phyloP scores from a whole-genome alignment of 306 rosid species.

The Cicer arietinum region DNA sequence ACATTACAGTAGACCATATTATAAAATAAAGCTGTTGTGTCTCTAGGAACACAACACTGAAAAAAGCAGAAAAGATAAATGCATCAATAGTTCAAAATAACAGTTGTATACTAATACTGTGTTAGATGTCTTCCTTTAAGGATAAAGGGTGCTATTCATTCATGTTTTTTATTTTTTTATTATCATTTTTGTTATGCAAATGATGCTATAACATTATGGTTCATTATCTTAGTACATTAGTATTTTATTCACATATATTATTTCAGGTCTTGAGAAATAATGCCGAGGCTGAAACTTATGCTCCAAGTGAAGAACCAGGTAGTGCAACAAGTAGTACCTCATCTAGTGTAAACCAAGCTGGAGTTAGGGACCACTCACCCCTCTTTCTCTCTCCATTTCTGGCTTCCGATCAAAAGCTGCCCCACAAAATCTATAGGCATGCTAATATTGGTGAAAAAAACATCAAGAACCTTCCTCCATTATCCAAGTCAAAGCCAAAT shows the following conservation, averaged over 20 bases:
- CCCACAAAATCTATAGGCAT: constrained; percentile 41
- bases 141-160: too few relatives aligned
- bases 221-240: neutral
- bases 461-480: constrained; percentile 57
- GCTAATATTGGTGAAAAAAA: constrained; percentile 41
- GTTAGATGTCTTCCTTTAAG: neutral
- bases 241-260: constrained; percentile 14
- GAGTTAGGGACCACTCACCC: constrained; percentile 54
- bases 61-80: neutral
- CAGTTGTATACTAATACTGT: neutral
- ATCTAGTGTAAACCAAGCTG: constrained; percentile 52
- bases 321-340: constrained; percentile 54
- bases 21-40: too few relatives aligned
- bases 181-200: constrained; percentile 25
- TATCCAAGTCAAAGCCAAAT: constrained; percentile 55
- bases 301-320: constrained; percentile 54
- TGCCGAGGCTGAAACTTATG: constrained; percentile 38
- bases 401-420: constrained; percentile 40
- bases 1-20: too few relatives aligned
- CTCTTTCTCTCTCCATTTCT: constrained; percentile 49
- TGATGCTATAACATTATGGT: constrained; percentile 9
- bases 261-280: constrained; percentile 54
- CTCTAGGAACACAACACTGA: too few relatives aligned
- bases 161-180: neutral
- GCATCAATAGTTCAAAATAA: constrained; percentile 26